Evolutionary conservation across 208 protist species (phyloP).

Genomic region (Acanthamoeba royreba): DNA sequence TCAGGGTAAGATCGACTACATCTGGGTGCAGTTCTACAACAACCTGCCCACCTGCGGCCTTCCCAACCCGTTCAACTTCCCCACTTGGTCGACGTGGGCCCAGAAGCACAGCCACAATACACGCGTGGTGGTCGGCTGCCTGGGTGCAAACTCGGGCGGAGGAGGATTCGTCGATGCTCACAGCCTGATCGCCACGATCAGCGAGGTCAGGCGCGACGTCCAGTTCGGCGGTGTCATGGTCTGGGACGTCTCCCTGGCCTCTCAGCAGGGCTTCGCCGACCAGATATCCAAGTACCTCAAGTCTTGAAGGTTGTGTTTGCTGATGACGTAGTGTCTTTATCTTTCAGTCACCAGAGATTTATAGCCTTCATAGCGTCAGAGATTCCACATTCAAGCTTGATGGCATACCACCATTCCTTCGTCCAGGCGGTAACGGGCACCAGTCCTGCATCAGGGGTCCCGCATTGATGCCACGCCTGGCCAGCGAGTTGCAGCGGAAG

Average conservation of each 20-base stretch:
- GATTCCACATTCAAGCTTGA: too few relatives aligned
- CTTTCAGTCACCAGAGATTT: too few relatives aligned
- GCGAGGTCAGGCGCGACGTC: background rate
- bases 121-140: constrained; percentile 27
- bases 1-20: constrained; percentile 49
- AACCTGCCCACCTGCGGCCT: constrained; percentile 45
- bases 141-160: constrained; percentile 5
- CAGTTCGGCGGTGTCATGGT: constrained; percentile 58
- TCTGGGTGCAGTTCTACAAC: constrained; percentile 65
- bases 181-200: background rate
- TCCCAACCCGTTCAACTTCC: background rate
- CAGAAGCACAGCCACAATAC: background rate
- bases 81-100: constrained; percentile 33
- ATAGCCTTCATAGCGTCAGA: too few relatives aligned
- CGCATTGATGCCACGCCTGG: too few relatives aligned
- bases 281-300: background rate
- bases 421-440: too few relatives aligned
- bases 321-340: too few relatives aligned
- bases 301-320: background rate
- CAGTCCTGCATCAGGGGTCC: too few relatives aligned
- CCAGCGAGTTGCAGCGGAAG: too few relatives aligned
- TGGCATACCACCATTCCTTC: too few relatives aligned
- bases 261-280: background rate
- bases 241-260: constrained; percentile 42
- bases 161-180: constrained; percentile 12